Conservation (phyloP, 1,139 yeast genomes). For the Lodderomyces orthopsilosis region DNA sequence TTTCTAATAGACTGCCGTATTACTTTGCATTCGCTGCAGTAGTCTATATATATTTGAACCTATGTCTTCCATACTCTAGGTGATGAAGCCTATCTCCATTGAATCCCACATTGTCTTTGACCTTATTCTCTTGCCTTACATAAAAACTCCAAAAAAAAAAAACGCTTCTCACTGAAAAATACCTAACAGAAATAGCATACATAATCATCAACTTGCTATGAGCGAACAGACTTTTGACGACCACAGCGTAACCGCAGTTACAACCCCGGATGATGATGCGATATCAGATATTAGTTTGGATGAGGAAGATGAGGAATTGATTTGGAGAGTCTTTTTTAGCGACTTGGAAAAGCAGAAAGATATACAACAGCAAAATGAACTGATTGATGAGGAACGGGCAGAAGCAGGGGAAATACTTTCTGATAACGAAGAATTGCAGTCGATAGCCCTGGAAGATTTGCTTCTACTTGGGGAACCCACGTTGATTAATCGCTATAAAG, state of each 20-base stretch:
- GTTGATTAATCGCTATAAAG: conserved; percentile 30
- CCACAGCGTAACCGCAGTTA: background rate
- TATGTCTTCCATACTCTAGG: too few relatives aligned
- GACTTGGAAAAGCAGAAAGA: conserved; percentile 18
- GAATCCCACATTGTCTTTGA: too few relatives aligned
- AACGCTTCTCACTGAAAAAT: too few relatives aligned
- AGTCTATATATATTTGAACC: too few relatives aligned
- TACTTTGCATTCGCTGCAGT: too few relatives aligned
- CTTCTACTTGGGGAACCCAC: conserved; percentile 39
- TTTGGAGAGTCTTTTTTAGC: conserved; percentile 44
- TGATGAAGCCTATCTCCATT: too few relatives aligned
- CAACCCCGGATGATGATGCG: conserved; percentile 7
- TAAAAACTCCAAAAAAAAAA: too few relatives aligned
- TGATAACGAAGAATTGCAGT: conserved; percentile 9
- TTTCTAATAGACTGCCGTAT: too few relatives aligned
- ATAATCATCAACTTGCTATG: too few relatives aligned
- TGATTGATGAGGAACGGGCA: background rate
- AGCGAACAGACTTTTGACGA: background rate
- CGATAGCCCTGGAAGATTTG: conserved; percentile 20
- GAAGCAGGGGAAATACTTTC: conserved; percentile 25
- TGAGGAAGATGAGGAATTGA: conserved; percentile 48
- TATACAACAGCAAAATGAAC: background rate
- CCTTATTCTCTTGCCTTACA: too few relatives aligned
- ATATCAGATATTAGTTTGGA: conserved; percentile 43
- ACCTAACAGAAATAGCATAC: too few relatives aligned